phyloP scores from a whole-genome alignment of 805 yeast species.

The Teunomyces funiuensis region DNA sequence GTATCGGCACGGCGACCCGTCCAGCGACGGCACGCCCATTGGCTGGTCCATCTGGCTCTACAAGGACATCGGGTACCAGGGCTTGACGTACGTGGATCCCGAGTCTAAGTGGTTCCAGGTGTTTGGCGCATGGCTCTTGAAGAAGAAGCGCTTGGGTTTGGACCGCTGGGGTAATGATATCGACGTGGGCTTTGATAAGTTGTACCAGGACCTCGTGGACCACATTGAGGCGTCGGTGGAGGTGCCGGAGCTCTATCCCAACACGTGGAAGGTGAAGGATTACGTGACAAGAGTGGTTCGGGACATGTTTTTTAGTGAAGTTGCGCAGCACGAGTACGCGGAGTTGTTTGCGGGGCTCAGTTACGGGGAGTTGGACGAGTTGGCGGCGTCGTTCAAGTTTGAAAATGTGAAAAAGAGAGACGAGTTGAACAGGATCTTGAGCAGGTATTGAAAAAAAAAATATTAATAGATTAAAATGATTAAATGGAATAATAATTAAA shows the following conservation, averaged over 20 bases:
- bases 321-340: slow-evolving; percentile 46
- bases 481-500: too few species aligned
- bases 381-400: slow-evolving; percentile 51
- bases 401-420: slow-evolving; percentile 46
- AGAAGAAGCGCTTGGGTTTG: slow-evolving; percentile 46
- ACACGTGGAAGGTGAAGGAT: slow-evolving; percentile 35
- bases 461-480: neutral
- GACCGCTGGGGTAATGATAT: slow-evolving; percentile 53
- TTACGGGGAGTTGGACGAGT: slow-evolving; percentile 48
- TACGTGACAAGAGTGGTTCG: slow-evolving; percentile 41
- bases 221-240: slow-evolving; percentile 33
- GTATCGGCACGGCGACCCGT: slow-evolving; percentile 47
- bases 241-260: slow-evolving; percentile 47
- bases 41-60: slow-evolving; percentile 55
- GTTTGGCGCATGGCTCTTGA: slow-evolving; percentile 41
- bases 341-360: slow-evolving; percentile 41
- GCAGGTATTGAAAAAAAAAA: slow-evolving; percentile 16
- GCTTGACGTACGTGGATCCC: slow-evolving; percentile 47
- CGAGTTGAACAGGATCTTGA: slow-evolving; percentile 37
- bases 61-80: slow-evolving; percentile 55
- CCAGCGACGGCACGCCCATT: slow-evolving; percentile 46
- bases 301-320: slow-evolving; percentile 45
- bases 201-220: slow-evolving; percentile 35
- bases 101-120: slow-evolving; percentile 42
- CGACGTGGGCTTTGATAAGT: slow-evolving; percentile 35